Conservation (phyloP, 208 protist species). For the Leishmania aethiopica region DNA sequence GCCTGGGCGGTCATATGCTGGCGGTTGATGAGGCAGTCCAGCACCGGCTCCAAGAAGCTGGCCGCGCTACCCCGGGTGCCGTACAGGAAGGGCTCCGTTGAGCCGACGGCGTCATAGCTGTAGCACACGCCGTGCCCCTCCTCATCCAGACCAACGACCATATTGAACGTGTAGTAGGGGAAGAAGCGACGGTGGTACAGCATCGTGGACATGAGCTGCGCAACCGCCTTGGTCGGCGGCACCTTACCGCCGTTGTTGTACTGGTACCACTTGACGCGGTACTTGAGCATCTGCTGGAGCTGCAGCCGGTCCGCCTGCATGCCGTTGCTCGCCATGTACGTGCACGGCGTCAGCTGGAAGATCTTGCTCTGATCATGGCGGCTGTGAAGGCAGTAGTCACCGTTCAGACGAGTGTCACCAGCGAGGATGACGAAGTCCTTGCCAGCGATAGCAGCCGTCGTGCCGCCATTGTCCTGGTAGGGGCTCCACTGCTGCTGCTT, state of each 20-base stretch:
- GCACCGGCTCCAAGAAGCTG: constrained; percentile 96
- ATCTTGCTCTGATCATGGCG: constrained; percentile 94
- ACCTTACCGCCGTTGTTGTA: constrained; percentile 94
- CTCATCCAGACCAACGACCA: constrained; percentile 97
- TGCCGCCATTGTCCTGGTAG: constrained; percentile 96
- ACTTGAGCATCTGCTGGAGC: constrained; percentile 95
- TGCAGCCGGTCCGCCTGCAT: constrained; percentile 98
- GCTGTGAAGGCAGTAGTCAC: constrained; percentile 97
- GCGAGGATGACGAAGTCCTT: constrained; percentile 97
- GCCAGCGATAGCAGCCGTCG: constrained; percentile 96
- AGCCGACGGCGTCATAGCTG: constrained; percentile 98
- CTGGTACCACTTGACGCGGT: constrained; percentile 94
- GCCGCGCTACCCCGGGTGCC: constrained; percentile 92
- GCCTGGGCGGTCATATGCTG: constrained; percentile 79
- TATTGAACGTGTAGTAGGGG: constrained; percentile 99
- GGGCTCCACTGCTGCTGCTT: constrained; percentile 87
- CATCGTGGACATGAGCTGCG: constrained; percentile 97
- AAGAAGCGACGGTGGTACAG: constrained; percentile 99
- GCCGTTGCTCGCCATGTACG: constrained; percentile 94
- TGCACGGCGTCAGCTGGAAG: constrained; percentile 92
- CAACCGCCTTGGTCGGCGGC: constrained; percentile 92
- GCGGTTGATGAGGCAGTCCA: constrained; percentile 96
- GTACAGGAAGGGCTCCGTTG: constrained; percentile 95
- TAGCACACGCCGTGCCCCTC: constrained; percentile 96
- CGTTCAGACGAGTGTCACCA: constrained; percentile 97